phyloP scores from a whole-genome alignment of 176 grass and related monocot species.

The Ensete glaucum region DNA sequence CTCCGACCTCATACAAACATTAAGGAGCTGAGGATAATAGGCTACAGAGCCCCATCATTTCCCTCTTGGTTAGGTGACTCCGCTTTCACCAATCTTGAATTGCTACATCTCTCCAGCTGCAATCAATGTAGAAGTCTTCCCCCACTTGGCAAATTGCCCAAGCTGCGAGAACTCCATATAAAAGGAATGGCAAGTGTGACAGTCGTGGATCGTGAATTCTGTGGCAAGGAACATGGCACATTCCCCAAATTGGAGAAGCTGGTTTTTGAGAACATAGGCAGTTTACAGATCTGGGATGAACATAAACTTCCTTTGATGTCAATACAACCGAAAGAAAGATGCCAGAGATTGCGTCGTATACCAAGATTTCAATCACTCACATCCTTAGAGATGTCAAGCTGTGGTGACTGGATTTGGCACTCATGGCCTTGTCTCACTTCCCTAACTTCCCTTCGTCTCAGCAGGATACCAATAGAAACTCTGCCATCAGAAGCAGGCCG shows the following conservation, averaged over 20 bases:
- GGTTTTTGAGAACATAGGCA: constrained; percentile 27
- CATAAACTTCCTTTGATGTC: constrained; percentile 33
- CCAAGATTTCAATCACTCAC: constrained; percentile 23
- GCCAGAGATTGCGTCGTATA: not conserved
- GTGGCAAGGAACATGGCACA: not conserved
- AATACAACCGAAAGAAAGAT: constrained; percentile 22
- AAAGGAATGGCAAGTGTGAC: constrained; percentile 19
- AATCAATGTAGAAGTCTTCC: constrained; percentile 9
- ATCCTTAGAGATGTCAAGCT: constrained; percentile 4
- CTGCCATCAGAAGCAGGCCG: not conserved
- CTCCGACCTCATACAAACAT: constrained; percentile 18
- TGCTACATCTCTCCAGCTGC: constrained; percentile 11
- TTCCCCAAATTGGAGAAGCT: constrained; percentile 24
- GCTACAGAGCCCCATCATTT: not conserved
- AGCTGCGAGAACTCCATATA: constrained; percentile 18
- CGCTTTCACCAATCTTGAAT: not conserved
- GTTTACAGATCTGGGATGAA: constrained; percentile 5
- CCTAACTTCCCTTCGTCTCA: constrained; percentile 21
- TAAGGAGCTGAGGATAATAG: constrained; percentile 25
- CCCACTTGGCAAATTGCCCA: constrained; percentile 23
- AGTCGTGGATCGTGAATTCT: constrained; percentile 14
- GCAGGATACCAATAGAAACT: not conserved
- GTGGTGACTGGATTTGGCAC: constrained; percentile 32
- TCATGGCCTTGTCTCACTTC: constrained; percentile 20
- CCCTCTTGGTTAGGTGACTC: constrained; percentile 24